Percentiles rank a stretch among this genome's conserved stretches.
These are phyloP conservation scores for Boletellus sp. DNA, from an alignment of 768 basidiomycete species.

Conservation along the genomic window DNA sequence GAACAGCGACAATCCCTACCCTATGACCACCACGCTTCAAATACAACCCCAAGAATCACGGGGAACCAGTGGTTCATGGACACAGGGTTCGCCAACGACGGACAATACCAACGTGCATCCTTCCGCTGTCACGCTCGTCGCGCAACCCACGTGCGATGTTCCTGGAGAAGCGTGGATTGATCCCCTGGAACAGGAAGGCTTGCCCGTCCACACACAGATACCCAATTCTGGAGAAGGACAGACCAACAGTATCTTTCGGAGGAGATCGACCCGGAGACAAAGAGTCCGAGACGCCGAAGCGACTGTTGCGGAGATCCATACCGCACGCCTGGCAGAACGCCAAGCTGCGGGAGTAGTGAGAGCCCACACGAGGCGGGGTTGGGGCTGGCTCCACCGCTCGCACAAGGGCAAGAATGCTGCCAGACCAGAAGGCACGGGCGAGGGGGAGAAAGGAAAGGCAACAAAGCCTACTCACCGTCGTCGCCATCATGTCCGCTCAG, in stretches of 20 bases:
- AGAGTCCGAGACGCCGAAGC: slow-evolving; percentile 2
- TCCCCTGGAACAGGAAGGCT: slow-evolving; percentile 59
- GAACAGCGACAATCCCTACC: slow-evolving; percentile 22
- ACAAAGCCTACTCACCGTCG: neutral
- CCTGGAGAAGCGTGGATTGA: slow-evolving; percentile 58
- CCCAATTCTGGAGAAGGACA: slow-evolving; percentile 1
- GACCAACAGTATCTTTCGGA: slow-evolving; percentile 4
- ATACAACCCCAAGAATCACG: slow-evolving; percentile 7
- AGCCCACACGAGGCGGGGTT: slow-evolving; percentile 38
- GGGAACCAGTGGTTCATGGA: slow-evolving; percentile 1
- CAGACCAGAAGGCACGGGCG: neutral
- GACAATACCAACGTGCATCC: neutral
- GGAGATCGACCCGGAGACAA: slow-evolving; percentile 17
- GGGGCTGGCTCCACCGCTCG: slow-evolving; percentile 16
- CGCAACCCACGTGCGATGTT: slow-evolving; percentile 33
- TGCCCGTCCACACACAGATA: slow-evolving; percentile 42
- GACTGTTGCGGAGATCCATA: slow-evolving; percentile 10
- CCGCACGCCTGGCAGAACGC: slow-evolving; percentile 29
- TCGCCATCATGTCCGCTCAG: slow-evolving; percentile 6
- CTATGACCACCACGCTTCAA: neutral
- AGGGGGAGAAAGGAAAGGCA: slow-evolving; percentile 8
- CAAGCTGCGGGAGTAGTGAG: slow-evolving; percentile 43
- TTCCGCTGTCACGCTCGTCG: slow-evolving; percentile 18
- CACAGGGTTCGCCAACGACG: slow-evolving; percentile 8
- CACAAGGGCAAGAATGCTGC: neutral